Conservation (phyloP, 2,329 filamentous ascomycete species). For the Penicillium sp. region DNA sequence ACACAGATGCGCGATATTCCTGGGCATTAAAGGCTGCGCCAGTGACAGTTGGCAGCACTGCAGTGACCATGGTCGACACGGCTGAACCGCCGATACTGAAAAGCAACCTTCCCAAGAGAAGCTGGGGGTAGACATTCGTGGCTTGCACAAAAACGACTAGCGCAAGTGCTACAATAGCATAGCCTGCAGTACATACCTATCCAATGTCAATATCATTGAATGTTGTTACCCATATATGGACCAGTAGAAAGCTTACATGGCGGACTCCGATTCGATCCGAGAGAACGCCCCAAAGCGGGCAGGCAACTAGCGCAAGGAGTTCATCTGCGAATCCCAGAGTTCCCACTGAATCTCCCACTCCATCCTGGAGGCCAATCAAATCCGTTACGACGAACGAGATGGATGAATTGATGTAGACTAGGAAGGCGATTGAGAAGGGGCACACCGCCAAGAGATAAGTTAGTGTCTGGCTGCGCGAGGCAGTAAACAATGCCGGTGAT, state of each 20-base stretch:
- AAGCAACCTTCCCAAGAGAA: constrained; percentile 77
- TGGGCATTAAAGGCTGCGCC: constrained; percentile 42
- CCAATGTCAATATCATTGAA: constrained; percentile 6
- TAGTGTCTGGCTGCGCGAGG: constrained; percentile 56
- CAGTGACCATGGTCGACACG: constrained; percentile 96
- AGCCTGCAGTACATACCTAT: constrained; percentile 67
- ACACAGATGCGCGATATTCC: constrained; percentile 52
- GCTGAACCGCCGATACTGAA: constrained; percentile 94
- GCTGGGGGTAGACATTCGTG: constrained; percentile 80
- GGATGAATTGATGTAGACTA: constrained; percentile 65
- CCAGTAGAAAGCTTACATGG: constrained; percentile 37
- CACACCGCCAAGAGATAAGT: constrained; percentile 64
- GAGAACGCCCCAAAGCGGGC: constrained; percentile 51
- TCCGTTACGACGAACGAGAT: constrained; percentile 66
- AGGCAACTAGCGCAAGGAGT: constrained; percentile 49
- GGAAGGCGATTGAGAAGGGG: constrained; percentile 64
- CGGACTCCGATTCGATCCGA: constrained; percentile 52
- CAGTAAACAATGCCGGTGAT: constrained; percentile 51
- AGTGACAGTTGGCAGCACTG: constrained; percentile 75
- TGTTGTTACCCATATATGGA: neutral
- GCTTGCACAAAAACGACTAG: constrained; percentile 83
- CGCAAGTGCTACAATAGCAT: constrained; percentile 74
- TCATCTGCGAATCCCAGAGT: constrained; percentile 53
- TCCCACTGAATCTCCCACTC: constrained; percentile 62
- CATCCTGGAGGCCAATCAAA: constrained; percentile 55